These are phyloP conservation scores for Xylaria sp. DNA, from an alignment of 2,329 filamentous ascomycete genomes.

Conservation along the genomic window DNA sequence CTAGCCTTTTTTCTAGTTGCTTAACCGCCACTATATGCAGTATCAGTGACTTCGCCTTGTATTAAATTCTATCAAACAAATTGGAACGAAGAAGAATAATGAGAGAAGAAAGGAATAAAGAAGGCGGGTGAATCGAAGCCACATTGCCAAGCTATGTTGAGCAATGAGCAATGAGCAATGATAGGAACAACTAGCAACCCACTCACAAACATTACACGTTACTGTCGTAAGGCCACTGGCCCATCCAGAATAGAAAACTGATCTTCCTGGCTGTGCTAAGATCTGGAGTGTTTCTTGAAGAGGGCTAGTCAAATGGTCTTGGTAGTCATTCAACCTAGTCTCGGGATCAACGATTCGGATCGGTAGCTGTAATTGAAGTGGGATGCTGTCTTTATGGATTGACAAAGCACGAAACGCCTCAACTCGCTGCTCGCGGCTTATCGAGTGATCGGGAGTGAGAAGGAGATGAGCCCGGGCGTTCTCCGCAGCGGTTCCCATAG, in stretches of 20 bases:
- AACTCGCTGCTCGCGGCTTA: constrained; percentile 35
- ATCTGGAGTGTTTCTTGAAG: constrained; percentile 47
- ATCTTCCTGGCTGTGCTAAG: constrained; percentile 58
- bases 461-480: constrained; percentile 64
- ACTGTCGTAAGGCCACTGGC: constrained; percentile 65
- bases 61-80: not conserved
- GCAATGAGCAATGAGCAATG: not conserved
- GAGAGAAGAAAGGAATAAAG: not conserved
- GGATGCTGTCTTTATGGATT: constrained; percentile 42
- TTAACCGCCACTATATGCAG: constrained; percentile 62
- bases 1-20: constrained; percentile 60
- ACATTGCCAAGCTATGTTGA: no score
- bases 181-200: not conserved
- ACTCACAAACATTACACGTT: constrained; percentile 62
- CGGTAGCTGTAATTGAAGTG: constrained; percentile 55
- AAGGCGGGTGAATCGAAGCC: not conserved
- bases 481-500: constrained; percentile 67
- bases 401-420: constrained; percentile 45
- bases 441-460: constrained; percentile 46
- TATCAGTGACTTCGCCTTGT: not conserved
- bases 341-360: constrained; percentile 57
- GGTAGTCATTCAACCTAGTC: constrained; percentile 43
- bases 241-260: constrained; percentile 78
- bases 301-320: constrained; percentile 13
- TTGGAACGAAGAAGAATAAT: not conserved